These are phyloP conservation scores for Didymella arachidicola DNA, from an alignment of 2,329 filamentous ascomycete species.

Conservation along the genomic window DNA sequence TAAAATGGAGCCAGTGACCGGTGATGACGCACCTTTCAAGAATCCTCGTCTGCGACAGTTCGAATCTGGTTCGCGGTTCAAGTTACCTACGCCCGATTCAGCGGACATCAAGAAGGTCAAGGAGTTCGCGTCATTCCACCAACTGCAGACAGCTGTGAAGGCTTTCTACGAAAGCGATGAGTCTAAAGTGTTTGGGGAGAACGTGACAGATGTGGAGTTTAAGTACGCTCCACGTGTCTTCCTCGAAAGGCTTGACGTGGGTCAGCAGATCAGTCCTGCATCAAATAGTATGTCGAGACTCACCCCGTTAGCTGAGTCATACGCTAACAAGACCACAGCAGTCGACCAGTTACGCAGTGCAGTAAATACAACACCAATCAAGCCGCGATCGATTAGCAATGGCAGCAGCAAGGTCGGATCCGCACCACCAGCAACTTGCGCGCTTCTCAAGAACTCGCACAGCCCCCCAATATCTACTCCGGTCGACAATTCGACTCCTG, in stretches of 20 bases:
- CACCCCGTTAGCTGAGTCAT: no score
- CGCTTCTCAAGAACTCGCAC: neutral
- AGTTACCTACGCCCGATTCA: slow-evolving; percentile 25
- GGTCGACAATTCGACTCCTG: neutral
- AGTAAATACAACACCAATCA: slow-evolving; percentile 25
- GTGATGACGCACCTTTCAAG: slow-evolving; percentile 27
- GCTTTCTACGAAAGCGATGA: slow-evolving; percentile 21
- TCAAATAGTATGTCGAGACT: neutral
- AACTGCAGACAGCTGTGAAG: slow-evolving; percentile 18
- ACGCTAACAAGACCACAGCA: neutral
- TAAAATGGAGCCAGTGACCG: slow-evolving; percentile 20
- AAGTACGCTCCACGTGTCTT: slow-evolving; percentile 33
- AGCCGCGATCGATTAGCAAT: neutral
- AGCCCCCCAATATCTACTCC: no score
- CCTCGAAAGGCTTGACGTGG: slow-evolving; percentile 22
- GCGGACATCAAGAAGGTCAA: slow-evolving; percentile 12
- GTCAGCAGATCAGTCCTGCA: neutral
- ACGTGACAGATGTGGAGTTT: slow-evolving; percentile 20
- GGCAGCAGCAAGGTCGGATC: neutral
- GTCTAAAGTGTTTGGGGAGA: neutral
- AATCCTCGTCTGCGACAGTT: slow-evolving; percentile 21
- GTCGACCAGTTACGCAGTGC: slow-evolving; percentile 9
- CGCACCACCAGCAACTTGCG: neutral
- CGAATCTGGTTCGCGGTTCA: slow-evolving; percentile 44
- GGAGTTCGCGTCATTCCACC: slow-evolving; percentile 4